Conservation (phyloP, 768 basidiomycete species). For the Lentinula aciculospora region DNA sequence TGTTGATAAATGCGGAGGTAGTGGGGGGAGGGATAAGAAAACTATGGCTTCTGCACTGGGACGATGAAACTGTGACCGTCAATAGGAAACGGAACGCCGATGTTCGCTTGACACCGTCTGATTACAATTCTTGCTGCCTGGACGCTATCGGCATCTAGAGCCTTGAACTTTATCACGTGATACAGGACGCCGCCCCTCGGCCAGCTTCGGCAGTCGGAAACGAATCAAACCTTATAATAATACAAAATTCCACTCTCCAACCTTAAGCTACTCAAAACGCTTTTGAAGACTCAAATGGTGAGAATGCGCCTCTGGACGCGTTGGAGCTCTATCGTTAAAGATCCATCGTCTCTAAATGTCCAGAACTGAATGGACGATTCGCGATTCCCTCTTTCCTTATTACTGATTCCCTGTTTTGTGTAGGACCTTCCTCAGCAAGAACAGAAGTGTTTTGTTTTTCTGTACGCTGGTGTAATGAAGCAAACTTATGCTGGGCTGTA, state of each 20-base stretch:
- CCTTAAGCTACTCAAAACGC: neutral
- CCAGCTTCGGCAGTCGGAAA: too few relatives aligned
- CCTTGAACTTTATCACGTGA: too few relatives aligned
- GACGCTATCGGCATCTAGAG: too few relatives aligned
- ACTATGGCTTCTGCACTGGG: too few relatives aligned
- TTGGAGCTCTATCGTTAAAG: conserved; percentile 34
- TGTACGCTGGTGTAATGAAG: conserved; percentile 16
- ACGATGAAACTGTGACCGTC: too few relatives aligned
- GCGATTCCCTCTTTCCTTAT: conserved; percentile 27
- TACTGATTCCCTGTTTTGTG: conserved; percentile 8
- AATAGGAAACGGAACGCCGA: too few relatives aligned
- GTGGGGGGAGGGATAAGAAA: too few relatives aligned
- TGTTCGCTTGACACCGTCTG: too few relatives aligned
- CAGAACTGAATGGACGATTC: conserved; percentile 35
- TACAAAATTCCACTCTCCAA: neutral
- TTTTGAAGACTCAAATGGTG: conserved; percentile 39
- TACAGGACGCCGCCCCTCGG: too few relatives aligned
- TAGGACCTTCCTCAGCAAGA: conserved; percentile 18
- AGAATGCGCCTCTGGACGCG: conserved; percentile 25
- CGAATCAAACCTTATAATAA: neutral
- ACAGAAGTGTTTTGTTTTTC: conserved; percentile 11
- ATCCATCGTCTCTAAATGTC: conserved; percentile 26
- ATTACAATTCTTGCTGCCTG: too few relatives aligned
- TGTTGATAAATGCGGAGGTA: too few relatives aligned
- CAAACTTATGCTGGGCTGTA: conserved; percentile 1